phyloP scores from a whole-genome alignment of 2,329 filamentous ascomycete species.

The Leptographium radiaticola region DNA sequence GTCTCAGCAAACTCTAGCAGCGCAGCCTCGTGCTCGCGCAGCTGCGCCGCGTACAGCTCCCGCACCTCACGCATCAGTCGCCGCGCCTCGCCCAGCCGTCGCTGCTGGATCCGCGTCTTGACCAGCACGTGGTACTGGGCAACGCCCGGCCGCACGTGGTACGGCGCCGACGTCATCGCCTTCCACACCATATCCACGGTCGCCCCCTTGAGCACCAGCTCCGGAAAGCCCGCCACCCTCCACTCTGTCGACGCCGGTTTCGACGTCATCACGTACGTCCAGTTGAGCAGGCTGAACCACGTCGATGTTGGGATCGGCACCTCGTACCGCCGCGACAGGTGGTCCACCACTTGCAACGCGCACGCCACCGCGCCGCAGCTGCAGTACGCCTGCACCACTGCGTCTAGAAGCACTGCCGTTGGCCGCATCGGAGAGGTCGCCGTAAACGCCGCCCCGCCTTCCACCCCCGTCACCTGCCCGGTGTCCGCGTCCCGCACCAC shows the following conservation, averaged over 20 bases:
- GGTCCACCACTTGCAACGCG: conserved; percentile 47
- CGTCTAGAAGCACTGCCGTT: conserved; percentile 42
- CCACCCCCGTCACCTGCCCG: conserved; percentile 13
- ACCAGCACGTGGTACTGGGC: conserved; percentile 37
- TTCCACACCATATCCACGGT: conserved; percentile 39
- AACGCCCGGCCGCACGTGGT: conserved; percentile 42
- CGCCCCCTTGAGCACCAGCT: conserved; percentile 24
- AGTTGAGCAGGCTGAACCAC: conserved; percentile 57
- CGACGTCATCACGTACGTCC: conserved; percentile 45
- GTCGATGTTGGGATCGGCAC: conserved; percentile 41
- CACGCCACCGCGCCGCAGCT: conserved; percentile 48
- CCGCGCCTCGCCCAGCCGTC: conserved; percentile 10
- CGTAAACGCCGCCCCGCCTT: conserved; percentile 26
- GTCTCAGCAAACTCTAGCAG: conserved; percentile 15
- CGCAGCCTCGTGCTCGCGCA: conserved; percentile 10
- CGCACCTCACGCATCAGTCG: conserved; percentile 17
- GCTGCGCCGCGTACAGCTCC: conserved; percentile 15
- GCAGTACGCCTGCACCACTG: conserved; percentile 57
- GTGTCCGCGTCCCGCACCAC: conserved; percentile 4
- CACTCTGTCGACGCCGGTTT: conserved; percentile 25
- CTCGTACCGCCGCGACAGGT: conserved; percentile 45
- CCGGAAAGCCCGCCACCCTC: conserved; percentile 17
- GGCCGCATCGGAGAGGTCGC: conserved; percentile 43
- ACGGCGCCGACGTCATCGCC: conserved; percentile 44
- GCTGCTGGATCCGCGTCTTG: conserved; percentile 21